Conservation (phyloP, 345 rosid species). For the Cochlearia excelsa region DNA sequence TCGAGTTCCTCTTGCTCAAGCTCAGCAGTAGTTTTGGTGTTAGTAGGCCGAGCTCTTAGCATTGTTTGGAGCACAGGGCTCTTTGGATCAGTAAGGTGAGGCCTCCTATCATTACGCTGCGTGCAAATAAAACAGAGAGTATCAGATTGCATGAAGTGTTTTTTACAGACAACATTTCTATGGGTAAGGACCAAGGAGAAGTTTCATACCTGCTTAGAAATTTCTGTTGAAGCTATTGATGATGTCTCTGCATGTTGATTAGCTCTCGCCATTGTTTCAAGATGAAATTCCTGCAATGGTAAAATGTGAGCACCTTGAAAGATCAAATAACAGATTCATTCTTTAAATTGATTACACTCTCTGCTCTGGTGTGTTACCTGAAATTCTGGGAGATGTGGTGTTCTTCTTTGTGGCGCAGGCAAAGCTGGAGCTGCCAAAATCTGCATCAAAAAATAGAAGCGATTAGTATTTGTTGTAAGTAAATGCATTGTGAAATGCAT, state of each 20-base stretch:
- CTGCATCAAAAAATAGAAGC: conserved; percentile 39
- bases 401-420: conserved; percentile 60
- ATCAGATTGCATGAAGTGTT: conserved; percentile 20
- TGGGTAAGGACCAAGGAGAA: background rate
- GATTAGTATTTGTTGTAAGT: background rate
- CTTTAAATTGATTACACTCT: conserved; percentile 16
- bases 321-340: conserved; percentile 9
- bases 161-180: conserved; percentile 3
- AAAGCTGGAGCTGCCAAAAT: conserved; percentile 72
- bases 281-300: conserved; percentile 73
- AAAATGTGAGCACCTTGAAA: conserved; percentile 22
- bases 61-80: conserved; percentile 78
- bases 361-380: conserved; percentile 48
- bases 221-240: conserved; percentile 73
- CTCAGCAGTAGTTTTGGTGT: conserved; percentile 72
- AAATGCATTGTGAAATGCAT: background rate
- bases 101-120: conserved; percentile 60
- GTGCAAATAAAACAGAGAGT: conserved; percentile 1
- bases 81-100: conserved; percentile 73
- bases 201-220: conserved; percentile 54
- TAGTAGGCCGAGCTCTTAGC: conserved; percentile 82
- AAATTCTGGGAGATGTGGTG: conserved; percentile 77
- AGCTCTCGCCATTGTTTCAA: conserved; percentile 80
- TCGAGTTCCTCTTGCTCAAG: conserved; percentile 87
- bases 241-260: conserved; percentile 75